A percentile compares a stretch with the other conserved stretches of the same genome.
phyloP scores from a whole-genome alignment of 2,329 filamentous ascomycete genomes.

The Cladobotryum protrusum region DNA sequence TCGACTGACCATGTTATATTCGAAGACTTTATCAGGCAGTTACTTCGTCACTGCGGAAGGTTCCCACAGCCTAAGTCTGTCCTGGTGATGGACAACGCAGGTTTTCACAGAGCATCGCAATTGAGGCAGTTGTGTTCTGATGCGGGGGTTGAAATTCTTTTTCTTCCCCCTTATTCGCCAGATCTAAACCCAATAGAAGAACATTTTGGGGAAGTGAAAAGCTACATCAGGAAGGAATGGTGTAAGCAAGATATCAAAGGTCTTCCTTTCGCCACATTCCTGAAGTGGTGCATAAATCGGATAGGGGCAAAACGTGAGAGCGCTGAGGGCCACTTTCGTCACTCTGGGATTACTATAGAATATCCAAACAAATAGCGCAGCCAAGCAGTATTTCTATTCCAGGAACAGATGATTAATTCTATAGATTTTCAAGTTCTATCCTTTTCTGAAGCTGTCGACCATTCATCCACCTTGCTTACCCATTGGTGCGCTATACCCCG shows the following conservation, averaged over 20 bases:
- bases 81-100: slow-evolving; percentile 5
- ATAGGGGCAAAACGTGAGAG: slow-evolving; percentile 4
- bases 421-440: no score
- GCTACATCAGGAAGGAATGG: slow-evolving; percentile 1
- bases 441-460: no score
- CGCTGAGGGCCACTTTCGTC: neutral
- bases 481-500: no score
- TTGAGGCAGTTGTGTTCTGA: neutral
- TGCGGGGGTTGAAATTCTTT: slow-evolving; percentile 1
- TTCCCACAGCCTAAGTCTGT: slow-evolving; percentile 4
- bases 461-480: no score
- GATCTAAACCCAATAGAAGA: slow-evolving; percentile 1
- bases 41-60: slow-evolving; percentile 4
- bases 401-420: no score
- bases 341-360: no score
- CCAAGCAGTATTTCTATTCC: no score
- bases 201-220: slow-evolving; percentile 2
- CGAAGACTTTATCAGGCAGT: slow-evolving; percentile 6
- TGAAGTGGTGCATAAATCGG: slow-evolving; percentile 5
- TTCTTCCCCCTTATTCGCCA: slow-evolving; percentile 3
- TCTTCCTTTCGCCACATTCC: neutral
- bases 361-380: no score
- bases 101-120: neutral
- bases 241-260: neutral
- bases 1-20: slow-evolving; percentile 1